A percentile compares a stretch with the other conserved stretches of the same genome.
These are phyloP conservation scores for Eucalyptus fibrosa DNA, from an alignment of 345 rosid species.

Conservation along the genomic window DNA sequence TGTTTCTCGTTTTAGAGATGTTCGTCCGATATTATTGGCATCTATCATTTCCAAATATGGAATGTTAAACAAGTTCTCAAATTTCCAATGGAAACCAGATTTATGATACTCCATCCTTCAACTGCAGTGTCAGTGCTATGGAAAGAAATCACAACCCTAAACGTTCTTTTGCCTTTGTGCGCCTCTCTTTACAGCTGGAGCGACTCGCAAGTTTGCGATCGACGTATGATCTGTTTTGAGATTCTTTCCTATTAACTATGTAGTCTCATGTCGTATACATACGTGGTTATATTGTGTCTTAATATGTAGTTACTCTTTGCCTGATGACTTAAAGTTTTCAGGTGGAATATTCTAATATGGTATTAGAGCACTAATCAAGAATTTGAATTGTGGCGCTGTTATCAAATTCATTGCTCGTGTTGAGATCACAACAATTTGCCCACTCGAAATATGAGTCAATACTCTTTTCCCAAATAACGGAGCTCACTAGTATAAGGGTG, in stretches of 20 bases:
- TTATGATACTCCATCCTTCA: neutral
- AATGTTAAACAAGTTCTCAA: neutral
- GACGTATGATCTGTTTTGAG: neutral
- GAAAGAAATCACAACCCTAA: neutral
- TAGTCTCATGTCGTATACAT: rapidly evolving
- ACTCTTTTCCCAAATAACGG: neutral
- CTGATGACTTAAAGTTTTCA: neutral
- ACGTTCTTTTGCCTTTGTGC: neutral
- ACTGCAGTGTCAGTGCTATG: neutral
- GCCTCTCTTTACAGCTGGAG: neutral
- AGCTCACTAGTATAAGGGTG: neutral
- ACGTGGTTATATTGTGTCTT: neutral
- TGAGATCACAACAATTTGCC: neutral
- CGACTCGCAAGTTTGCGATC: neutral
- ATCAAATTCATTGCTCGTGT: neutral
- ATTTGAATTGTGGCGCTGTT: neutral
- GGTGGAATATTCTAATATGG: neutral
- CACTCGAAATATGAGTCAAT: neutral
- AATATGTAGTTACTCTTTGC: neutral
- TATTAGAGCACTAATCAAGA: neutral
- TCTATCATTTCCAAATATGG: neutral
- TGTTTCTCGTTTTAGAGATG: neutral
- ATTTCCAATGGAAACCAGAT: neutral
- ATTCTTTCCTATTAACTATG: neutral
- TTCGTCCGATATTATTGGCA: neutral